phyloP scores from a whole-genome alignment of 805 yeast genomes.

The Isabelozyma heimii region DNA sequence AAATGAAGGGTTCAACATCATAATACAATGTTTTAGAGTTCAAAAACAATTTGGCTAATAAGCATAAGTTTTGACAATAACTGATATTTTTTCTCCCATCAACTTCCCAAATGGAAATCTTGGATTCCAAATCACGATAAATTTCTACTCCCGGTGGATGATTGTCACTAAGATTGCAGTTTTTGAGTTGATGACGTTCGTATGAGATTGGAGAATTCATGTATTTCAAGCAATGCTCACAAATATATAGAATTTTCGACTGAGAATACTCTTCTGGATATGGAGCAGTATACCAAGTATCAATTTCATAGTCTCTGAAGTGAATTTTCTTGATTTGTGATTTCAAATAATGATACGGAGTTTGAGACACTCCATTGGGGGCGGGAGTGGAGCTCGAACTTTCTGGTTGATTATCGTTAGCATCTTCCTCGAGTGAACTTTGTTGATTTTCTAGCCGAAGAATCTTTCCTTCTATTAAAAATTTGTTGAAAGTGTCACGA shows the following conservation, averaged over 20 bases:
- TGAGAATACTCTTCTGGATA: constrained; percentile 83
- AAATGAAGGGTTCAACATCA: constrained; percentile 93
- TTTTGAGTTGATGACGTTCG: constrained; percentile 68
- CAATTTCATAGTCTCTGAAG: constrained; percentile 70
- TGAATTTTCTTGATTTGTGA: constrained; percentile 59
- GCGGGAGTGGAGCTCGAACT: constrained; percentile 3
- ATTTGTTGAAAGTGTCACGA: constrained; percentile 44
- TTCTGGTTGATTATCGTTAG: constrained; percentile 2
- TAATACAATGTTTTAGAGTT: constrained; percentile 90
- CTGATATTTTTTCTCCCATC: constrained; percentile 83
- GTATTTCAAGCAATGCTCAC: constrained; percentile 83
- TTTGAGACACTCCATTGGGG: constrained; percentile 3
- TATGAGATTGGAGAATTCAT: constrained; percentile 66
- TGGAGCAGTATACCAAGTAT: constrained; percentile 92
- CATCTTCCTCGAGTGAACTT: constrained; percentile 13
- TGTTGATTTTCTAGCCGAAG: constrained; percentile 28
- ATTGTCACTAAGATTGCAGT: constrained; percentile 51
- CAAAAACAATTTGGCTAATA: constrained; percentile 82
- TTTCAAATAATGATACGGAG: constrained; percentile 6
- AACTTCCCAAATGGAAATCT: constrained; percentile 42
- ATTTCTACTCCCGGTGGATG: constrained; percentile 64
- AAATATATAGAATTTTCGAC: constrained; percentile 62
- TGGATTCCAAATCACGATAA: constrained; percentile 29
- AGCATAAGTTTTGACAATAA: constrained; percentile 87
- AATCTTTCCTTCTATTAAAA: constrained; percentile 37